Evolutionary conservation across 257 asterid species (phyloP), one percentile per base, ranked within the genome.

Genomic region (Fraxinus quadrangulata): DNA sequence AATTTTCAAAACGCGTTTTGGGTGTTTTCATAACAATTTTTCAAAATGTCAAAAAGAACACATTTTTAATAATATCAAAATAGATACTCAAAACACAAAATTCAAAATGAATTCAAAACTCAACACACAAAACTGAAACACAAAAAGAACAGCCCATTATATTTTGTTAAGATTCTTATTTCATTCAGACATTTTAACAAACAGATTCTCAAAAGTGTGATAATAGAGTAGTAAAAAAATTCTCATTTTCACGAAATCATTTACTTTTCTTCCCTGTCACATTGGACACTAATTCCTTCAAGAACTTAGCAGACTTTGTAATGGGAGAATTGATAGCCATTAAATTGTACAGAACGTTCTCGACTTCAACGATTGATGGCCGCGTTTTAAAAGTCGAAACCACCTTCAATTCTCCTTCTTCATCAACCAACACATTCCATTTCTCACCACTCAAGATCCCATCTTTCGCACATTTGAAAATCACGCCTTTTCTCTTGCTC

Each of bases 241-340:
- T 45, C 28, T 39, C 77, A 28, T 42, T 37, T 37, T 34, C 4
- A 66, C 30, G 65, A 39, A 73, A 24, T 61, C 67, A 81, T 77
- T 78, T 61, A 82, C 75, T 82, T 11, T 42, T 85, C 75, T 75
- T 85, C 11, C 85, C 80, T 17, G 85, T 76, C 24, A 89, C 94
- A 83, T 83, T 88, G 10, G 96, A 89, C 47, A 90, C 89, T 87
- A 93, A 78, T 47, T 86, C 85, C 75, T 87, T 89, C 85, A 93
- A 87, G 85, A 93, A 93, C 90, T 90, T 83, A 0, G 89, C 88
- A 45, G 89, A 79, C 73, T 81, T 92, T 7, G 99, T 88, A 11
- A 96, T 90, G 7, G 97, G 98, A 0, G 98, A 96, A 86, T 96
- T 92, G 19, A 92, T 76, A 0, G 97, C 97, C 97, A 93, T 93